Evolutionary conservation across 331 rosid species (phyloP).

Genomic region (Prunus yedoensis): DNA sequence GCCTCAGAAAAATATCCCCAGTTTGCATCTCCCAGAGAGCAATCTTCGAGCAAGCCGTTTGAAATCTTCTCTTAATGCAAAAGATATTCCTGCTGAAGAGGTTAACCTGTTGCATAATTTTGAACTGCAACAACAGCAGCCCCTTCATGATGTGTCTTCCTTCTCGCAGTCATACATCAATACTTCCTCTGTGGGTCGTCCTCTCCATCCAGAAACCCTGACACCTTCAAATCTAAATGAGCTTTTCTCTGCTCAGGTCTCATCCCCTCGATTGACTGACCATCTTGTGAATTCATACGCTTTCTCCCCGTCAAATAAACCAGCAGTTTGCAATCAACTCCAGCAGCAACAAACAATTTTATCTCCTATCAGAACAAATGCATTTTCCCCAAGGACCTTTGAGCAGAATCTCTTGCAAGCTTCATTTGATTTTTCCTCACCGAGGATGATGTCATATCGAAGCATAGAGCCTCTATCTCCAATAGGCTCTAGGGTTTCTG

Average conservation of each 20-base stretch:
- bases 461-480: constrained; percentile 21
- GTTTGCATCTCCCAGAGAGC: constrained; percentile 22
- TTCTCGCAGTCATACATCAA: not conserved
- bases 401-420: constrained; percentile 17
- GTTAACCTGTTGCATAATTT: not conserved
- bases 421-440: not conserved
- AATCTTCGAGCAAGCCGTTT: constrained; percentile 23
- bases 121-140: constrained; percentile 5
- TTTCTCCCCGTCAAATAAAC: constrained; percentile 18
- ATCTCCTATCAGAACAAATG: constrained; percentile 16
- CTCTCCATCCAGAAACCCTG: not conserved
- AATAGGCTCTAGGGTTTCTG: constrained; percentile 9
- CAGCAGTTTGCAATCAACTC: constrained; percentile 2
- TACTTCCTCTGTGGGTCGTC: not conserved
- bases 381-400: not conserved
- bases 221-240: constrained; percentile 27
- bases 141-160: not conserved
- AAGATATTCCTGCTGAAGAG: constrained; percentile 1
- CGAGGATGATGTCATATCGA: not conserved
- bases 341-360: constrained; percentile 7
- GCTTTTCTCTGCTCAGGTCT: constrained; percentile 10
- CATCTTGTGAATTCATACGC: not conserved
- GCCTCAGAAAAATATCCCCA: constrained; percentile 19
- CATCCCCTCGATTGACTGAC: constrained; percentile 24
- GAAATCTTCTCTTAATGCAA: constrained; percentile 19